These are phyloP conservation scores for Lactuca sativa DNA, from an alignment of 129 eudicot genomes.

Conservation along the genomic window DNA sequence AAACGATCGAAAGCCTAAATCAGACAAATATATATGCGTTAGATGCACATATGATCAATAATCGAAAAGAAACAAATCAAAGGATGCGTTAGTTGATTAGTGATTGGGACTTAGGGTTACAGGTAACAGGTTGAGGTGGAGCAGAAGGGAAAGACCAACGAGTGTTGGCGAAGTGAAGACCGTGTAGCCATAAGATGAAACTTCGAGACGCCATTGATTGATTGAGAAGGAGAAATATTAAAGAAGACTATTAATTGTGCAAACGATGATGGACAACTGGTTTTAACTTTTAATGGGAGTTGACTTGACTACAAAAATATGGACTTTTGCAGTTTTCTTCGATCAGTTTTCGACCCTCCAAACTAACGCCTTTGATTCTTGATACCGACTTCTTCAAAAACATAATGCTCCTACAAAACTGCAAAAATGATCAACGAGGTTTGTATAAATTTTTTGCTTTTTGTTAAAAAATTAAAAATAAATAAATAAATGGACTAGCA, in stretches of 20 bases:
- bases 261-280: conserved; percentile 44
- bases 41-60: background rate
- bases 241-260: conserved; percentile 26
- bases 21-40: background rate
- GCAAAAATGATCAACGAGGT: too few species aligned
- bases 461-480: too few species aligned
- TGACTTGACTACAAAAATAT: too few species aligned
- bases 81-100: background rate
- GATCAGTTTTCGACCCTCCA: too few species aligned
- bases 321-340: too few species aligned
- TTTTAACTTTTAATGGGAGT: too few species aligned
- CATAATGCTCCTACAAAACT: too few species aligned
- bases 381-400: too few species aligned
- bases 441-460: too few species aligned
- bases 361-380: too few species aligned
- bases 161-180: conserved; percentile 64
- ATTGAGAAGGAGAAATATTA: conserved; percentile 21
- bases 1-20: background rate
- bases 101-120: conserved; percentile 58
- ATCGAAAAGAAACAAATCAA: background rate
- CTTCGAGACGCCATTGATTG: conserved; percentile 59
- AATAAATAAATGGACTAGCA: too few species aligned
- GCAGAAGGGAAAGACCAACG: conserved; percentile 97
- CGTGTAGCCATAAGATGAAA: conserved; percentile 92
- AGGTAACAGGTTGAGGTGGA: conserved; percentile 81